Evolutionary conservation across 2,329 filamentous ascomycete genomes (phyloP), one percentile per base, ranked within the genome.

Genomic region (Aphanoascus verrucosus): DNA sequence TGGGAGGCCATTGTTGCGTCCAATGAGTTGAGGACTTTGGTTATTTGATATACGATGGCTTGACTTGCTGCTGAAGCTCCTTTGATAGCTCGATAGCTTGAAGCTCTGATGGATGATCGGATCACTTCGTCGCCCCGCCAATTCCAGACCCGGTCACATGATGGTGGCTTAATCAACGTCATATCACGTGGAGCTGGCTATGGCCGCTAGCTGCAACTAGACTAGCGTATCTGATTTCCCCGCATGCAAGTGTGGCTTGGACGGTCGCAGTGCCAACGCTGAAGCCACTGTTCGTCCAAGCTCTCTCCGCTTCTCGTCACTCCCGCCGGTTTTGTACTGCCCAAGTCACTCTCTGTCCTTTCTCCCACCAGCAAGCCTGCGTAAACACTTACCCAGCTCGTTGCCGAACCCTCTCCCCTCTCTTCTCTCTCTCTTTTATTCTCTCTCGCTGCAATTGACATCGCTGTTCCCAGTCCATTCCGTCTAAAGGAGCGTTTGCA

Each of bases 1-100:
- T 83, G 60, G 53, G 73, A 71, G 23, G 69, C 63, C 73, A 75
- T 28, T 75, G 53, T 48, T 46, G 60, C 57, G 51, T 12, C 14
- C 11, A 9, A 19, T 5, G 11, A 35, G 8, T 15, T 20, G 12
- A 19, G 5, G 35, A 19, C 2, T 12, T 11, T 9, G 14, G 9
- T 31, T 15, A 31, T 28, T 15, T 46, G 45, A 20, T 7, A 12
- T 14, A 23, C 9, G 20, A n/a, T 12, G 9, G 3, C 38, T 8
- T 45, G 42, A 32, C 2, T n/a, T 6, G 11, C n/a, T 14, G 7
- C 11, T 38, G 32, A 43, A 43, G 44, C 28, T 47, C 14, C 15
- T 12, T 48, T 47, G 9, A 14, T 47, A 15, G 35, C n/a, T 38
- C 35, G 23, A 17, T 41, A 8, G 38, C 38, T 41, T 3, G 14